A percentile compares a stretch with the other conserved stretches of the same genome.
phyloP scores from a whole-genome alignment of 2,329 filamentous ascomycete species.

The Paecilomyces niveus region DNA sequence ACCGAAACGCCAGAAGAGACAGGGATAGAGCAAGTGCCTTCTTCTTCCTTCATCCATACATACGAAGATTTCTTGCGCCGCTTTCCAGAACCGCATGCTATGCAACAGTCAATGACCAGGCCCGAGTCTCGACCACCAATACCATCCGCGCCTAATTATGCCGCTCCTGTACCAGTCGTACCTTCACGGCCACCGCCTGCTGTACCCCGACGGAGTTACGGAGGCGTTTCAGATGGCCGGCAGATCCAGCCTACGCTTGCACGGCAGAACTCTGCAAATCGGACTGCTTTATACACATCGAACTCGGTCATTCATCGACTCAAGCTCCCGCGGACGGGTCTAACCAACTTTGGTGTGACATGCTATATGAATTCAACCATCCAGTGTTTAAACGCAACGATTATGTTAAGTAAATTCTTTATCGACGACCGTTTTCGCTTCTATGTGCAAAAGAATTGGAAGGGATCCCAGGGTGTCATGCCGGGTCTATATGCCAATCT shows the following conservation, averaged over 20 bases:
- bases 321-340: conserved; percentile 59
- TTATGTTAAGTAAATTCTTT: conserved; percentile 56
- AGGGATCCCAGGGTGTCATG: conserved; percentile 57
- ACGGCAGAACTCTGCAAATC: conserved; percentile 38
- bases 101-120: conserved; percentile 50
- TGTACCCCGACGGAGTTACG: conserved; percentile 67
- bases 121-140: conserved; percentile 25
- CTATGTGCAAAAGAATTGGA: conserved; percentile 58
- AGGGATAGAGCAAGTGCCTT: conserved; percentile 41
- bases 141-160: conserved; percentile 25
- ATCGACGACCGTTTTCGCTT: conserved; percentile 54
- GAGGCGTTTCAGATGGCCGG: conserved; percentile 63
- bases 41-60: conserved; percentile 54
- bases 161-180: conserved; percentile 47
- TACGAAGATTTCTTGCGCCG: conserved; percentile 79
- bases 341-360: conserved; percentile 72
- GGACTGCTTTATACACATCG: conserved; percentile 37
- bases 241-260: conserved; percentile 37
- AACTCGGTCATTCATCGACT: conserved; percentile 37
- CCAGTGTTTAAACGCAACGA: conserved; percentile 72
- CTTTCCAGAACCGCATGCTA: conserved; percentile 64
- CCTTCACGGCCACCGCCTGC: conserved; percentile 62
- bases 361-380: conserved; percentile 92
- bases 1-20: conserved; percentile 36
- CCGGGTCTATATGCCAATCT: conserved; percentile 57